Evolutionary conservation across 768 basidiomycete genomes (phyloP), one percentile per base, ranked within the genome.

Genomic region (Kwoniella newhampshirensis): DNA sequence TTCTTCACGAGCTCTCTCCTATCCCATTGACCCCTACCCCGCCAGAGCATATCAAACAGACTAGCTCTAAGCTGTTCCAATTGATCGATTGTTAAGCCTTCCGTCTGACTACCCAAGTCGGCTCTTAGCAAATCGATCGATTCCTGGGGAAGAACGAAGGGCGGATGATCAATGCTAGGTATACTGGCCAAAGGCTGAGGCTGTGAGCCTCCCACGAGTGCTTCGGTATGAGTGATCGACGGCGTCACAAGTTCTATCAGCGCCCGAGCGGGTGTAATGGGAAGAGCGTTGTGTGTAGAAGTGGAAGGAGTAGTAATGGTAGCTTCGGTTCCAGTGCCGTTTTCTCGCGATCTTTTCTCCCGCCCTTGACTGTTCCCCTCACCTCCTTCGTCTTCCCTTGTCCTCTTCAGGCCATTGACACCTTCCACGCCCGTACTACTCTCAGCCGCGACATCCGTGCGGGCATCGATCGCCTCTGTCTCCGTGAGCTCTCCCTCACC

Each of bases 11-110:
- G 78, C 5, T 70, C 76, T 64, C 83, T 82, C 43, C 93, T 81
- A 69, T 96, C 83, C 96, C 96, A 99, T 30, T 87, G 87, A 12
- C 80, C 78, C 32, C 92, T 78, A 60, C 84, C 85, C 26, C 84
- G 80, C 93, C 93, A 99, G n/a, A 97, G 81, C 47, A 80, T 80
- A 39, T 85, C 84, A 23, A 92, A 82, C 65, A 85, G 87, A 2
- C 82, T 84, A 7, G 96, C 93, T 4, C 96, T 84, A 5, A 99
- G 81, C 75, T 98, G 92, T 73, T 98, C 96, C 5, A 99, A 82
- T 71, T 94, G 85, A 71, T 99, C 96, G 47, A 97, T 81, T 23
- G 81, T 88, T 40, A 97, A 78, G 0, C 70, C 71, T 5, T 59
- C 71, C 1, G 94, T 96, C 42, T 72, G 72, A 17, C 82, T 78